Evolutionary conservation across 2,329 filamentous ascomycete species (phyloP), one percentile per base, ranked within the genome.

Genomic region (Sporothrix schenckii): DNA sequence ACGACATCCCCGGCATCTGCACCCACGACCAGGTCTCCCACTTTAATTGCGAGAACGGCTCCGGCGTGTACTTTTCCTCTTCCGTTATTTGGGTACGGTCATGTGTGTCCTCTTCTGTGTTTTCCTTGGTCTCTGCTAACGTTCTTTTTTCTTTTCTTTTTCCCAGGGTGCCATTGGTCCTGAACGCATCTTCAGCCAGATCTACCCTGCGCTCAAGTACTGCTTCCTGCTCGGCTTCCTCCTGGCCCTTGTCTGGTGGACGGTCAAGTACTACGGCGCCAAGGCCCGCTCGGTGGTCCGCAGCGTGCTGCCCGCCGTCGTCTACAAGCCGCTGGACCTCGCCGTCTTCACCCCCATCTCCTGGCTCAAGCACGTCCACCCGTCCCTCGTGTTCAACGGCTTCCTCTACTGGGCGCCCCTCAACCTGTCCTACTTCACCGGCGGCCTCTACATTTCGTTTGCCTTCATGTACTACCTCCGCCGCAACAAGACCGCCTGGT

Each of bases 31-130:
- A 88, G 73, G 34, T 75, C 1, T 82, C 84, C 74, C 82, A 84
- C 65, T 85, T 87, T 74, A 86, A 80, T 24, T 89, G 87, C 75
- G 49, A 50, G 19, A 87, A 87, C 11, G 81, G 83, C 58, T 84
- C 84, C 19, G 83, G 83, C 27, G 86, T 87, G 0, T 89, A 88
- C 76, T 89, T 86, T 79, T 87, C 86, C 30, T 84, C 84, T 24
- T 86, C 85, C 24, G 81, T 88, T 2, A 84, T 88, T 69, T 88
- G 87, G 87, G 49, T 50, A 50, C 5, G 49, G 9, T n/a, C n/a
- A n/a, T n/a, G n/a, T n/a, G n/a, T n/a, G n/a, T n/a, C n/a, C n/a
- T n/a, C n/a, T n/a, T n/a, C n/a, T n/a, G n/a, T 47, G 16, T 21
- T 6, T 9, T 50, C 19, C 1, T 3, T 7, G 9, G 2, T 16